A percentile compares a stretch with the other conserved stretches of the same genome.
These are phyloP conservation scores for Phialophora macrospora DNA, from an alignment of 2,329 filamentous ascomycete species.

Conservation along the genomic window DNA sequence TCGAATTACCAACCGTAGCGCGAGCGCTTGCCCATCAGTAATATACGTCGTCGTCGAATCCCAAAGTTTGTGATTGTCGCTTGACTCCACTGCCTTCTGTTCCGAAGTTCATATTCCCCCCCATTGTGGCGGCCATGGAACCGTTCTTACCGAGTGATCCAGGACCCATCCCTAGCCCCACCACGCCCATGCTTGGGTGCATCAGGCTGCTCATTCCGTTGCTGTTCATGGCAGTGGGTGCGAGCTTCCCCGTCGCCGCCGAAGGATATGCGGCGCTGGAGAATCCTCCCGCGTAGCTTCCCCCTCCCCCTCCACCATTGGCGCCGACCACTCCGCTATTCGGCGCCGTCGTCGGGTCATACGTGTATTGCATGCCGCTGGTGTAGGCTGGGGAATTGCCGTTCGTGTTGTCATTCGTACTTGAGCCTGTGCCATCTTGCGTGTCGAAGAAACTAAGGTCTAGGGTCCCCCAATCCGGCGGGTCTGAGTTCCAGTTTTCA, in stretches of 20 bases:
- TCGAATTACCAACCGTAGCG: not conserved
- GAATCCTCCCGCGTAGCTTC: not conserved
- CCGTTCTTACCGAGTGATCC: not conserved
- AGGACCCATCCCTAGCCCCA: slow-evolving; percentile 6
- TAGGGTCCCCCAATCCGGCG: slow-evolving; percentile 35
- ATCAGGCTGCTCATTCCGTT: slow-evolving; percentile 8
- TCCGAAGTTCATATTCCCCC: slow-evolving; percentile 8
- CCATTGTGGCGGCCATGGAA: not conserved
- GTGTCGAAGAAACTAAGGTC: slow-evolving; percentile 33
- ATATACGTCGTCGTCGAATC: slow-evolving; percentile 29
- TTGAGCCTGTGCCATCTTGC: slow-evolving; percentile 17
- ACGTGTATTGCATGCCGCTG: slow-evolving; percentile 20
- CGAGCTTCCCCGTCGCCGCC: not conserved
- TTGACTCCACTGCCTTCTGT: slow-evolving; percentile 5
- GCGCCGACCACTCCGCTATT: not conserved
- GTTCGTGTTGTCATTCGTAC: slow-evolving; percentile 18
- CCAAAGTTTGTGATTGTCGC: slow-evolving; percentile 9
- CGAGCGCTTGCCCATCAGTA: slow-evolving; percentile 19
- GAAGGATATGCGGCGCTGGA: slow-evolving; percentile 5
- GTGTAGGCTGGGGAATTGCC: slow-evolving; percentile 27
- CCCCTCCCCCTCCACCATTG: not conserved
- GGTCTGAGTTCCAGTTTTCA: slow-evolving; percentile 60
- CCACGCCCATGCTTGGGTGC: slow-evolving; percentile 1
- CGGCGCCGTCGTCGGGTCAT: slow-evolving; percentile 6
- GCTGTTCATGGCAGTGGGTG: not conserved